Conservation (phyloP, 2,329 filamentous ascomycete species). For the Aspergillus fijiensis region DNA sequence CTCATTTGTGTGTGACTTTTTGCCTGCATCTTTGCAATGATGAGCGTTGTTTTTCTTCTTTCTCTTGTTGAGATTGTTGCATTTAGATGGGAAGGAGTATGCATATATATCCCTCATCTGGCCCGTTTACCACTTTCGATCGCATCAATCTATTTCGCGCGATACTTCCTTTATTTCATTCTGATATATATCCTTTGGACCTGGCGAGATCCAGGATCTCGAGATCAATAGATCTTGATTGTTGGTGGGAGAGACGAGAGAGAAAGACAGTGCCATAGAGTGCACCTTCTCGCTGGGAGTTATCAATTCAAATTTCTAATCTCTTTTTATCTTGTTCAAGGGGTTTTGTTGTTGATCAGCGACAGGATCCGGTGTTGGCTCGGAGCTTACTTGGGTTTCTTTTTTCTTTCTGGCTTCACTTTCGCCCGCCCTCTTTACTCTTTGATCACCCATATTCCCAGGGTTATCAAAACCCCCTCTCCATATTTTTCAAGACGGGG, state of each 20-base stretch:
- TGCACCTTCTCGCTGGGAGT: background rate
- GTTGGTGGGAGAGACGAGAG: background rate
- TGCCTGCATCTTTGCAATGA: constrained; percentile 28
- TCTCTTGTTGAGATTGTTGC: constrained; percentile 23
- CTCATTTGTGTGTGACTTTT: constrained; percentile 19
- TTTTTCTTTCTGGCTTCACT: too few species aligned
- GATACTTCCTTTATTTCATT: constrained; percentile 4
- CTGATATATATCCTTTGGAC: constrained; percentile 11
- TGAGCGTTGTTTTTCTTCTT: constrained; percentile 21
- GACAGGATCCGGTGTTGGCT: background rate
- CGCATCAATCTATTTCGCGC: constrained; percentile 8
- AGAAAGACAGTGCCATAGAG: background rate
- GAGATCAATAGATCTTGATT: background rate
- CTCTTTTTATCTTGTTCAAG: background rate
- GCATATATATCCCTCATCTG: constrained; percentile 28
- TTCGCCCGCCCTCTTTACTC: too few species aligned
- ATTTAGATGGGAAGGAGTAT: constrained; percentile 33
- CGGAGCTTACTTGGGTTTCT: too few species aligned
- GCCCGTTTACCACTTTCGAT: constrained; percentile 11
- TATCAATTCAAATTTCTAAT: background rate
- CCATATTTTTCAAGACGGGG: too few species aligned
- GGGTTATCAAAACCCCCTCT: too few species aligned
- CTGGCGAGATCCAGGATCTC: background rate
- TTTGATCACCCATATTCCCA: too few species aligned
- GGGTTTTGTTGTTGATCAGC: background rate